Evolutionary conservation across 805 yeast species (phyloP).

Genomic region (Candida silvicultrix): DNA sequence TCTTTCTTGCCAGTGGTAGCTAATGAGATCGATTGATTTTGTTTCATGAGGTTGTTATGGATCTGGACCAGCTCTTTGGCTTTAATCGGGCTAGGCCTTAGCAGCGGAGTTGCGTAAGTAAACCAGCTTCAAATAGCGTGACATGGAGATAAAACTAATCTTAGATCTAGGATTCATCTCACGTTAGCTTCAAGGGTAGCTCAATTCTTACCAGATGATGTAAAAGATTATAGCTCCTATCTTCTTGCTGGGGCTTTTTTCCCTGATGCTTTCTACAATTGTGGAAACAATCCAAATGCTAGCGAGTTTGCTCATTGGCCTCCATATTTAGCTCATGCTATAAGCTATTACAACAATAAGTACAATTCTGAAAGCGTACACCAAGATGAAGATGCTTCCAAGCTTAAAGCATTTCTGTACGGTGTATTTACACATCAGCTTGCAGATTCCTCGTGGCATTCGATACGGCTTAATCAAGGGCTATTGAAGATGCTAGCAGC

Average conservation of each 20-base stretch:
- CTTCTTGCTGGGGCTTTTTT: slow-evolving; percentile 58
- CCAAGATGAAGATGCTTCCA: slow-evolving; percentile 16
- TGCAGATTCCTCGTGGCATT: slow-evolving; percentile 66
- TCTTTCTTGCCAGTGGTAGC: background rate
- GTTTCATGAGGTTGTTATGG: background rate
- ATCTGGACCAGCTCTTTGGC: background rate
- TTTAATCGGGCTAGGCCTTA: background rate
- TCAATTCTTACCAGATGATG: slow-evolving; percentile 25
- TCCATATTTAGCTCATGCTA: slow-evolving; percentile 45
- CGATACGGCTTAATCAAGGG: slow-evolving; percentile 48
- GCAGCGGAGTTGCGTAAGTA: background rate
- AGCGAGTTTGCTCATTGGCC: slow-evolving; percentile 74
- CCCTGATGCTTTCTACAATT: slow-evolving; percentile 64
- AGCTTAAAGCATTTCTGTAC: slow-evolving; percentile 46
- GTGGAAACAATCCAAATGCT: slow-evolving; percentile 41
- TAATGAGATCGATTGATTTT: background rate
- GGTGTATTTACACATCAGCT: slow-evolving; percentile 61
- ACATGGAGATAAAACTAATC: background rate
- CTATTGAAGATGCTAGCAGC: slow-evolving; percentile 42
- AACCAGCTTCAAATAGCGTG: no score
- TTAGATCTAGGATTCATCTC: slow-evolving; percentile 26
- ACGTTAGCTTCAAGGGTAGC: slow-evolving; percentile 28
- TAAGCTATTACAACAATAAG: slow-evolving; percentile 33
- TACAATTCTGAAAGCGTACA: slow-evolving; percentile 8
- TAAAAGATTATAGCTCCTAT: slow-evolving; percentile 19